Base-by-base conservation (phyloP, 129 eudicot species). In the Flaveria linearis region DNA sequence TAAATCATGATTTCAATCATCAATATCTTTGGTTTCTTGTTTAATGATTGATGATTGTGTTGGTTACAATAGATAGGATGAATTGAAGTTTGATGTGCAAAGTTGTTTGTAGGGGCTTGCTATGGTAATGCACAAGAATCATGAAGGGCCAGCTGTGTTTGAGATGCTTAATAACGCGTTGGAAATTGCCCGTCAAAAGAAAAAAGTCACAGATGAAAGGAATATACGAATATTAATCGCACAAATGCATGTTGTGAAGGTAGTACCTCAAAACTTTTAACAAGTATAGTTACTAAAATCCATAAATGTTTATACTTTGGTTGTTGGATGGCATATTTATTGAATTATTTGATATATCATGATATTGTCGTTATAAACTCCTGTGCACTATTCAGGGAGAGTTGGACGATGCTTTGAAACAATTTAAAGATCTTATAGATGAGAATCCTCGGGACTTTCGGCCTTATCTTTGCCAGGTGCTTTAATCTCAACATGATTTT, bases 361-460 rank as follows among this genome's bases (percentile, higher is more conserved):
- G 64, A 58, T 33, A 58, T 10, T 58, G 7, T 61, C 7, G 2
- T 62, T 62, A 14, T 62, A 28, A 42, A 28, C 50, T 45, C 13
- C 13, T 45, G 50, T 45, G 13, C 64, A 8, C 68, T 62, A 66
- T 77, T 80, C 87, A 93, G 98, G 98, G 97, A 69, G 86, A 91
- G 69, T 85, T 94, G 43, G 91, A 88, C 73, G 91, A 94, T 62
- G 97, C 96, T 18, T 78, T 87, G 87, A 83, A 80, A 72, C 82
- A 55, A 26, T 86, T 87, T 64, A 83, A 87, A 74, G 85, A 68
- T 55, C 93, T 94, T 68, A 72, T 88, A 69, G 69, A 80, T 47
- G 97, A 94, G 73, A 91, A 94, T 80, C 98, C 98, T 66, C 71
- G 89, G 67, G 98, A 94, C 75, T 94, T 94, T 76, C 91, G 98